phyloP scores from a whole-genome alignment of 2,329 filamentous ascomycete species.

The Cryphonectria parasitica region DNA sequence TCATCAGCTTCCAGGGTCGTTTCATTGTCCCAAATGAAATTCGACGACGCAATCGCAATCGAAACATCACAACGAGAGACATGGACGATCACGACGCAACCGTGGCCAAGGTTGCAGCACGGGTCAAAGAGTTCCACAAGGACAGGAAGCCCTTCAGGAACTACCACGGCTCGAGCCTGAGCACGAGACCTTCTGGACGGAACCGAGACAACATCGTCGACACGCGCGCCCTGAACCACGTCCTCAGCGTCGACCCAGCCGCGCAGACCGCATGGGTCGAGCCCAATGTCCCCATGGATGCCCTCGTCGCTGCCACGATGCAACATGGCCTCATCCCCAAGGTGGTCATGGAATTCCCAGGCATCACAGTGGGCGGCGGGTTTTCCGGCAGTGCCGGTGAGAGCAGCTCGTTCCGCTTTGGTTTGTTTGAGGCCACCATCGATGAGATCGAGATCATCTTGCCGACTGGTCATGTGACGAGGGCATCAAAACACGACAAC shows the following conservation, averaged over 20 bases:
- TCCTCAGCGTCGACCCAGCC: conserved; percentile 62
- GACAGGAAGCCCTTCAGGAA: conserved; percentile 66
- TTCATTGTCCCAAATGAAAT: too few species aligned
- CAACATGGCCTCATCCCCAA: conserved; percentile 60
- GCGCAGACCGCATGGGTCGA: conserved; percentile 64
- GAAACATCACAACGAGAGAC: background rate
- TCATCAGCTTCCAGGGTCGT: too few species aligned
- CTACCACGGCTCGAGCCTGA: conserved; percentile 78
- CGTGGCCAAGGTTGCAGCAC: conserved; percentile 48
- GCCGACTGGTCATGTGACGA: conserved; percentile 58
- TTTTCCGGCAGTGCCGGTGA: conserved; percentile 70
- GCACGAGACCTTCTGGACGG: conserved; percentile 63
- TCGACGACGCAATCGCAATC: background rate
- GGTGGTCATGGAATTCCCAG: conserved; percentile 73
- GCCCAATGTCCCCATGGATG: conserved; percentile 72
- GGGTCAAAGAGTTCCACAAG: conserved; percentile 49
- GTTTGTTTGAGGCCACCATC: conserved; percentile 68
- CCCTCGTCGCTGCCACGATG: conserved; percentile 61
- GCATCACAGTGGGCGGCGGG: conserved; percentile 70
- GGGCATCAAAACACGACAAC: conserved; percentile 49
- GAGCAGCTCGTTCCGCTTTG: conserved; percentile 67
- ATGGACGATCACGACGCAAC: conserved; percentile 51
- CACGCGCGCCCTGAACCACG: conserved; percentile 65
- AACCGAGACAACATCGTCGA: conserved; percentile 63
- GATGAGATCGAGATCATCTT: conserved; percentile 66